A percentile compares a stretch with the other conserved stretches of the same genome.
phyloP scores from a whole-genome alignment of 1,284 basidiomycete species.

The Ganoderma lingzhi region DNA sequence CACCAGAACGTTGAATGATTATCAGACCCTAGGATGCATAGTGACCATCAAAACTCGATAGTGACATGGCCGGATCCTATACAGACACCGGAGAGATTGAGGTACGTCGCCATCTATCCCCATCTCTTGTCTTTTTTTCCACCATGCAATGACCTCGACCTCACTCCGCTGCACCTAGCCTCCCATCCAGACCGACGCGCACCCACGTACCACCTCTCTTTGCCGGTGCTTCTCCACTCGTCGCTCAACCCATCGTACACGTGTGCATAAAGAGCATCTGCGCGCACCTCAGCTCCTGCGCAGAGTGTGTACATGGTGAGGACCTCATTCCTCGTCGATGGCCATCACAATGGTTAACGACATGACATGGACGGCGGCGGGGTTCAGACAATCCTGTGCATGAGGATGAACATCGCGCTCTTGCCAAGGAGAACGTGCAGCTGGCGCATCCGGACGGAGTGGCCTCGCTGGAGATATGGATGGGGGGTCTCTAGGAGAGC shows the following conservation, averaged over 20 bases:
- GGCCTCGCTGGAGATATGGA: too few relatives aligned
- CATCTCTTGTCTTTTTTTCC: background rate
- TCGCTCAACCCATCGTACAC: constrained; percentile 81
- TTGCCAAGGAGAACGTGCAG: too few relatives aligned
- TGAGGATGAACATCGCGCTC: too few relatives aligned
- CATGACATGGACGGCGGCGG: too few relatives aligned
- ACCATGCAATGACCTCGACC: background rate
- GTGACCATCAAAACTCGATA: constrained; percentile 77
- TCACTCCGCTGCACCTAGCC: too few relatives aligned
- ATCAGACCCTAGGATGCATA: constrained; percentile 68
- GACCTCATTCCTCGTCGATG: constrained; percentile 89
- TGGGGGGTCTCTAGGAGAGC: too few relatives aligned
- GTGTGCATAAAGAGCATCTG: constrained; percentile 80
- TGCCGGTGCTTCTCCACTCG: constrained; percentile 84
- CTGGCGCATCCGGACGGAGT: too few relatives aligned
- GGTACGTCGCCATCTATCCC: constrained; percentile 50
- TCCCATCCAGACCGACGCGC: constrained; percentile 83
- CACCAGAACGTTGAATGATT: background rate
- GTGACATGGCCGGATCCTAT: constrained; percentile 90
- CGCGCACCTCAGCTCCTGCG: constrained; percentile 67
- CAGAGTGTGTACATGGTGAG: constrained; percentile 57
- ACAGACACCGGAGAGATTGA: constrained; percentile 84
- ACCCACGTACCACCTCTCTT: constrained; percentile 75
- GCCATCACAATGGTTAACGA: constrained; percentile 39
- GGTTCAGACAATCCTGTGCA: too few relatives aligned